Conservation (phyloP, 23 red algal genomes). For the Gracilariopsis chorda region DNA sequence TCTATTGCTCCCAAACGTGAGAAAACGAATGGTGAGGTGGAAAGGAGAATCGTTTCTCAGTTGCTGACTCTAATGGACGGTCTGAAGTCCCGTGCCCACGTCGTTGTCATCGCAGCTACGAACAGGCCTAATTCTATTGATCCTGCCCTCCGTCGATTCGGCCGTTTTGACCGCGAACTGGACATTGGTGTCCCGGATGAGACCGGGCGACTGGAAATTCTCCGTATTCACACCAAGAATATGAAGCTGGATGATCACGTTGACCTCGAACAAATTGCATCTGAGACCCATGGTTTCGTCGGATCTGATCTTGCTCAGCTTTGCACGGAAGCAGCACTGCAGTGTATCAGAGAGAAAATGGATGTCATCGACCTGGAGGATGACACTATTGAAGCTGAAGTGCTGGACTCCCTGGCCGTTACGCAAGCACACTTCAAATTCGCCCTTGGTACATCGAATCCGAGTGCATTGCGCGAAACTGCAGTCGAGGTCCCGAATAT, state of each 20-base stretch:
- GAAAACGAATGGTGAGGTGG: slow-evolving; percentile 99
- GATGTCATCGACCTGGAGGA: slow-evolving; percentile 99
- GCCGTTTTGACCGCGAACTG: slow-evolving; percentile 97
- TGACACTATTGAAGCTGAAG: slow-evolving; percentile 97
- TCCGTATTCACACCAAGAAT: slow-evolving; percentile 99
- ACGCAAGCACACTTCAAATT: slow-evolving; percentile 99
- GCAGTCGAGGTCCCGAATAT: slow-evolving; percentile 98
- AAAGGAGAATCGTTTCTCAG: slow-evolving; percentile 99
- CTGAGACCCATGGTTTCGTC: slow-evolving; percentile 98
- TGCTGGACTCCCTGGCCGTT: slow-evolving; percentile 92
- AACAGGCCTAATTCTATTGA: slow-evolving; percentile 98
- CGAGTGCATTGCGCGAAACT: slow-evolving; percentile 93
- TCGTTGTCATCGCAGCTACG: slow-evolving; percentile 98
- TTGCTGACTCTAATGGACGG: slow-evolving; percentile 99
- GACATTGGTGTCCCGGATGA: slow-evolving; percentile 99
- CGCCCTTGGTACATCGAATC: slow-evolving; percentile 92
- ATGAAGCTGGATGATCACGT: slow-evolving; percentile 98
- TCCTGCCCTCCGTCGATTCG: slow-evolving; percentile 96
- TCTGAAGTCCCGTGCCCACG: slow-evolving; percentile 92
- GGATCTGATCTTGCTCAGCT: slow-evolving; percentile 97
- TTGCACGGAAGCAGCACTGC: slow-evolving; percentile 96
- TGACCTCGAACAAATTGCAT: slow-evolving; percentile 81
- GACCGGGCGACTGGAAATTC: slow-evolving; percentile 95
- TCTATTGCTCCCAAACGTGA: slow-evolving; percentile 99
- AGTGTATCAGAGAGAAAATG: slow-evolving; percentile 99